Conservation (phyloP, 495 filamentous ascomycete genomes). For the Xylaria venustula region DNA sequence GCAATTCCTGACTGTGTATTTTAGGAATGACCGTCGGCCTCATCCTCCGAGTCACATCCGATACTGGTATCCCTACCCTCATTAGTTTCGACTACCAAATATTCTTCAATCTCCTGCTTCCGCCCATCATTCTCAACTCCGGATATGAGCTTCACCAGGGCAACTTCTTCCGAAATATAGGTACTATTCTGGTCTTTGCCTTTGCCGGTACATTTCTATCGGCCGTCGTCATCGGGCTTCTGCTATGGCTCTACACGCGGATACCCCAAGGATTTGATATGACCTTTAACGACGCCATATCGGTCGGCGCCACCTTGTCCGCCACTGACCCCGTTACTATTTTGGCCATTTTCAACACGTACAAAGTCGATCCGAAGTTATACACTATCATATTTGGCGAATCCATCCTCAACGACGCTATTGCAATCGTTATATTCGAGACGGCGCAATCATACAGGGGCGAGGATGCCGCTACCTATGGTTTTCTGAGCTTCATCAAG, state of each 20-base stretch:
- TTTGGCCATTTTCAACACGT: slow-evolving; percentile 96
- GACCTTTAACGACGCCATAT: slow-evolving; percentile 89
- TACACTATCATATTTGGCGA: slow-evolving; percentile 99
- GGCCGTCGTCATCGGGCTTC: slow-evolving; percentile 82
- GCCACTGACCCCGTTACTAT: slow-evolving; percentile 98
- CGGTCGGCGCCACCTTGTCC: slow-evolving; percentile 91
- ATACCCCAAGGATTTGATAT: slow-evolving; percentile 81
- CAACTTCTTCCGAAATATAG: slow-evolving; percentile 98
- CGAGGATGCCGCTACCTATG: slow-evolving; percentile 59
- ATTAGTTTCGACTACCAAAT: slow-evolving; percentile 98
- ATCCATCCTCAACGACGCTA: slow-evolving; percentile 95
- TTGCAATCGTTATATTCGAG: slow-evolving; percentile 97
- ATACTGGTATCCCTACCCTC: slow-evolving; percentile 77
- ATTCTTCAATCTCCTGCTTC: slow-evolving; percentile 97
- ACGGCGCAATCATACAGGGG: slow-evolving; percentile 86
- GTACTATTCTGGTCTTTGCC: slow-evolving; percentile 96
- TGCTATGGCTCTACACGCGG: slow-evolving; percentile 84
- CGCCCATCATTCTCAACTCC: slow-evolving; percentile 94
- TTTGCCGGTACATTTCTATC: slow-evolving; percentile 98
- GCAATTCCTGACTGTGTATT: slow-evolving; percentile 8
- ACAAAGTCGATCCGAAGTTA: slow-evolving; percentile 97
- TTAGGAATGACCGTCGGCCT: slow-evolving; percentile 94
- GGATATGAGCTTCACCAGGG: slow-evolving; percentile 97
- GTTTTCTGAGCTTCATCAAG: slow-evolving; percentile 76
- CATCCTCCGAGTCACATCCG: slow-evolving; percentile 75